These are phyloP conservation scores for Phylloporus sp. DNA, from an alignment of 768 basidiomycete genomes.

Conservation along the genomic window DNA sequence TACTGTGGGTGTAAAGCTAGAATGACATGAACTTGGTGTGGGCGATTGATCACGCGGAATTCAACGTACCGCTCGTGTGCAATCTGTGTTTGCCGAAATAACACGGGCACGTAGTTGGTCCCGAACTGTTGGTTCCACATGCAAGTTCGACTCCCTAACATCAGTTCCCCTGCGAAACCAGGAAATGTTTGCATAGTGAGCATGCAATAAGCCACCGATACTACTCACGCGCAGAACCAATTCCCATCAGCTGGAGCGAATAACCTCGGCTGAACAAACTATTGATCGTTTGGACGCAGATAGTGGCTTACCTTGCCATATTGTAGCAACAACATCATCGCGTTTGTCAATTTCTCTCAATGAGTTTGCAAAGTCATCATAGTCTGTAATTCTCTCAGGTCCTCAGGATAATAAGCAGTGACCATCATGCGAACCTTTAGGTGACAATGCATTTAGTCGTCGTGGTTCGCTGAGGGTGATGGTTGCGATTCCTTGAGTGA, in stretches of 20 bases:
- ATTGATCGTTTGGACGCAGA: background rate
- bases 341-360: constrained; percentile 54
- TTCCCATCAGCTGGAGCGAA: constrained; percentile 48
- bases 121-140: constrained; percentile 33
- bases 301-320: constrained; percentile 53
- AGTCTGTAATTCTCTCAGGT: constrained; percentile 39
- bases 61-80: constrained; percentile 54
- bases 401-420: background rate
- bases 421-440: constrained; percentile 37
- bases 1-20: constrained; percentile 64
- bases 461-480: constrained; percentile 61
- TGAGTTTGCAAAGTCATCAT: constrained; percentile 53
- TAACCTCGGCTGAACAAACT: background rate
- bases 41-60: background rate
- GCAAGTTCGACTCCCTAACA: constrained; percentile 35
- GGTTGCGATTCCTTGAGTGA: constrained; percentile 58
- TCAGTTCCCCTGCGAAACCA: constrained; percentile 48
- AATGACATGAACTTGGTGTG: background rate
- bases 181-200: background rate
- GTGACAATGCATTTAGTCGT: constrained; percentile 55
- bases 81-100: constrained; percentile 51
- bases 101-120: constrained; percentile 44
- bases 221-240: constrained; percentile 76
- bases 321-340: constrained; percentile 57
- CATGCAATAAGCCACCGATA: constrained; percentile 1